phyloP scores from a whole-genome alignment of 2,329 filamentous ascomycete genomes.

The Verticillium nubilum region DNA sequence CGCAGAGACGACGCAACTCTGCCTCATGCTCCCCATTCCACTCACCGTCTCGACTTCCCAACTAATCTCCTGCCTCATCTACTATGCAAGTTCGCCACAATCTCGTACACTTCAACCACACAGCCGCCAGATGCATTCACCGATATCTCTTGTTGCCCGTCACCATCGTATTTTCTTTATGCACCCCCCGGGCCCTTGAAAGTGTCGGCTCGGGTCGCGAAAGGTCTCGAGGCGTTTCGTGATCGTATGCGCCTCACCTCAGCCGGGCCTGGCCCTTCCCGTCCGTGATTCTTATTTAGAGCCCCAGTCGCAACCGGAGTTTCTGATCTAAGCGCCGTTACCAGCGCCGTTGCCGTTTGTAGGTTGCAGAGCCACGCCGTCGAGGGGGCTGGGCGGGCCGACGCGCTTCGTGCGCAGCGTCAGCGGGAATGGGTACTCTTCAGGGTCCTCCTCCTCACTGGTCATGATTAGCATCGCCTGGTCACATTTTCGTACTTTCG shows the following conservation, averaged over 20 bases:
- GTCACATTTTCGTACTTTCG: not conserved
- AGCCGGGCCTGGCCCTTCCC: not conserved
- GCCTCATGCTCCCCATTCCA: not conserved
- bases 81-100: conserved; percentile 1
- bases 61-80: not conserved
- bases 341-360: conserved; percentile 1
- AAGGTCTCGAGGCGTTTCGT: not conserved
- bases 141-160: not conserved
- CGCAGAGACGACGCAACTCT: not conserved
- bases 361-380: conserved; percentile 26
- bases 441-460: conserved; percentile 90
- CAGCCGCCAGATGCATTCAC: not conserved
- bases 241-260: not conserved
- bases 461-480: conserved; percentile 20
- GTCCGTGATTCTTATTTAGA: not conserved
- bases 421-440: conserved; percentile 58
- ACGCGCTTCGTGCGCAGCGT: conserved; percentile 50
- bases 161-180: not conserved
- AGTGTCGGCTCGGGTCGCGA: not conserved
- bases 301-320: not conserved
- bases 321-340: not conserved
- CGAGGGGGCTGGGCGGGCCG: conserved; percentile 33
- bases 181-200: not conserved
- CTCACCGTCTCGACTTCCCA: not conserved
- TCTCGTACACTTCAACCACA: not conserved